A percentile compares a stretch with the other conserved stretches of the same genome.
These are phyloP conservation scores for Linanthus parryae DNA, from an alignment of 148 eudicot species.

Conservation along the genomic window DNA sequence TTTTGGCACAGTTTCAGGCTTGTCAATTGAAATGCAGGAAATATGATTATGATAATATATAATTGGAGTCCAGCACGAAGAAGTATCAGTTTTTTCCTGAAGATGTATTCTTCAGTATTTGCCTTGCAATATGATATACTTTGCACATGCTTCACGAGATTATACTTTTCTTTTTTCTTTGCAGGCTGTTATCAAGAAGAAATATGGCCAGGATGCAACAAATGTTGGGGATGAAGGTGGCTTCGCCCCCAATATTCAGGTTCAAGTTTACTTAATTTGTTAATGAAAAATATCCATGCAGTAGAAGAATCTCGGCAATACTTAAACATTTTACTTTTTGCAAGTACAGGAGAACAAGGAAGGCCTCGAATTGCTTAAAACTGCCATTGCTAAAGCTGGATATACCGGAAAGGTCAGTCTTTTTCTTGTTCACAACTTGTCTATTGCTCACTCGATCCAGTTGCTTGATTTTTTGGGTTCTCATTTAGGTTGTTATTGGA, in stretches of 20 bases:
- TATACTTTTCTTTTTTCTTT: constrained; percentile 14
- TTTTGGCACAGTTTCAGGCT: too few species aligned
- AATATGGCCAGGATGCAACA: constrained; percentile 97
- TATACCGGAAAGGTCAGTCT: constrained; percentile 79
- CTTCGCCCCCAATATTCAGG: constrained; percentile 98
- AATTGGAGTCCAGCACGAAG: too few species aligned
- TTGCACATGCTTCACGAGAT: too few species aligned
- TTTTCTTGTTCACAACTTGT: background rate
- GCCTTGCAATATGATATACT: too few species aligned
- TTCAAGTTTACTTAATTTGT: too few species aligned
- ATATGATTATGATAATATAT: too few species aligned
- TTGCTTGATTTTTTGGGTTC: background rate
- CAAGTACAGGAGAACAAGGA: constrained; percentile 88
- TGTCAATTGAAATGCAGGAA: too few species aligned
- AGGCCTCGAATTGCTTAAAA: constrained; percentile 94
- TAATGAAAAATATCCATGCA: background rate
- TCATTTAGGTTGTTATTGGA: constrained; percentile 80
- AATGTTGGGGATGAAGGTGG: constrained; percentile 99
- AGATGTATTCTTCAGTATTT: too few species aligned
- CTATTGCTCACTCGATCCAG: background rate
- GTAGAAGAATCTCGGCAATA: background rate
- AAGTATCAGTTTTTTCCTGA: too few species aligned
- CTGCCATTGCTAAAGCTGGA: constrained; percentile 93
- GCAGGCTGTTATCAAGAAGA: constrained; percentile 97
- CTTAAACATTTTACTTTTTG: constrained; percentile 9